A percentile compares a stretch with the other conserved stretches of the same genome.
Conservation (phyloP, 2,329 filamentous ascomycete species). For the Pseudodiploospora longispora region DNA sequence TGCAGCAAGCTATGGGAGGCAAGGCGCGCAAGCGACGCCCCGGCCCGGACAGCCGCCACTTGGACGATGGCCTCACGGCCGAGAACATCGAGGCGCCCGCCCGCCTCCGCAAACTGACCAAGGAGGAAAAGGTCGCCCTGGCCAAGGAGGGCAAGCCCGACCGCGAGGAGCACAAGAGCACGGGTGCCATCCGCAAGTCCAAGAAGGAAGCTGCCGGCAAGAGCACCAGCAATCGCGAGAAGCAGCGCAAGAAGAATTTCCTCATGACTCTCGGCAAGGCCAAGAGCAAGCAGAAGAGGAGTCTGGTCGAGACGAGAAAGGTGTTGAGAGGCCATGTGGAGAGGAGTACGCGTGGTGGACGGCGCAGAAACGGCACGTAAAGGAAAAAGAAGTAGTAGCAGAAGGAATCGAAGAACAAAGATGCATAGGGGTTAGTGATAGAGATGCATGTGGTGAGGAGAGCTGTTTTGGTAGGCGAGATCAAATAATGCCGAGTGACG, state of each 20-base stretch:
- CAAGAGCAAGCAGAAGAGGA: slow-evolving; percentile 90
- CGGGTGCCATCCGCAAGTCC: slow-evolving; percentile 73
- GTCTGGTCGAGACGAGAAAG: slow-evolving; percentile 76
- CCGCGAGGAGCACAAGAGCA: slow-evolving; percentile 74
- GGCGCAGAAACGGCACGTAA: slow-evolving; percentile 55
- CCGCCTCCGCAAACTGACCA: slow-evolving; percentile 72
- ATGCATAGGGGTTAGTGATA: no score
- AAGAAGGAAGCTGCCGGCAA: slow-evolving; percentile 87
- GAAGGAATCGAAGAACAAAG: no score
- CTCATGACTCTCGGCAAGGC: slow-evolving; percentile 97
- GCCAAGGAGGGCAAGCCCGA: slow-evolving; percentile 76
- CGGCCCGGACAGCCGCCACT: slow-evolving; percentile 50
- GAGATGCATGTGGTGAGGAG: no score
- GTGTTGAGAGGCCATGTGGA: slow-evolving; percentile 75
- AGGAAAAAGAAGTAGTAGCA: no score
- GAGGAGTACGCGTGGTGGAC: slow-evolving; percentile 75
- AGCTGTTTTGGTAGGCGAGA: no score
- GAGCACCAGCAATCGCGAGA: slow-evolving; percentile 95
- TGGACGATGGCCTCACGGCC: slow-evolving; percentile 83
- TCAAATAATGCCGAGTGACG: no score
- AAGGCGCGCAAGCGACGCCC: slow-evolving; percentile 39
- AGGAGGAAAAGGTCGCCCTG: slow-evolving; percentile 79
- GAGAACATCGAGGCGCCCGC: slow-evolving; percentile 86
- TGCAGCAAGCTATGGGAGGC: slow-evolving; percentile 54
- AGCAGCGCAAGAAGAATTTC: slow-evolving; percentile 96